phyloP scores from a whole-genome alignment of 2,329 filamentous ascomycete species.

The Cadophora sp. region DNA sequence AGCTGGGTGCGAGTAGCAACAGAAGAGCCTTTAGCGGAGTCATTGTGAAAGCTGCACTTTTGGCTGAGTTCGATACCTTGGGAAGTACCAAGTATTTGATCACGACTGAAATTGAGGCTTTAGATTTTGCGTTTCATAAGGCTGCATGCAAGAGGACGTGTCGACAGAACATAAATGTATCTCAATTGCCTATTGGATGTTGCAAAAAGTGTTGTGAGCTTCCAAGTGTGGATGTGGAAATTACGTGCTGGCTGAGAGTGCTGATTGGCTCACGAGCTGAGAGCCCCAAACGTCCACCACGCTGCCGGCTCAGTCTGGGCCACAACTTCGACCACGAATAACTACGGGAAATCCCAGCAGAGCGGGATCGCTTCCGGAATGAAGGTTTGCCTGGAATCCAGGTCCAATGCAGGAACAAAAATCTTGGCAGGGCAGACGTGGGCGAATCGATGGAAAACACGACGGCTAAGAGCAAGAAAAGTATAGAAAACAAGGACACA shows the following conservation, averaged over 20 bases:
- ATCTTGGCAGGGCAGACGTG: conserved; percentile 9
- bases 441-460: conserved; percentile 11
- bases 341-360: conserved; percentile 14
- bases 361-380: conserved; percentile 5
- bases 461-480: background rate
- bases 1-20: background rate
- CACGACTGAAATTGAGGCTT: background rate
- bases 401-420: conserved; percentile 1
- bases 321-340: background rate
- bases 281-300: background rate
- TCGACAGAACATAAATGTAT: background rate
- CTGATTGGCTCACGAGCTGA: conserved; percentile 1
- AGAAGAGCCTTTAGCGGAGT: background rate
- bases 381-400: background rate
- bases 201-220: background rate
- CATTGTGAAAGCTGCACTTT: conserved; percentile 11
- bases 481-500: background rate
- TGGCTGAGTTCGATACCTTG: background rate
- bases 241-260: background rate
- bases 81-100: conserved; percentile 11
- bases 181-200: conserved; percentile 7
- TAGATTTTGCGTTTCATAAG: conserved; percentile 3
- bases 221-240: conserved; percentile 14
- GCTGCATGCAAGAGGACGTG: conserved; percentile 10
- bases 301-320: conserved; percentile 7